Percentiles rank a stretch among this genome's conserved stretches.
Evolutionary conservation across 306 rosid species (phyloP).

Genomic region (Trifolium subterraneum): DNA sequence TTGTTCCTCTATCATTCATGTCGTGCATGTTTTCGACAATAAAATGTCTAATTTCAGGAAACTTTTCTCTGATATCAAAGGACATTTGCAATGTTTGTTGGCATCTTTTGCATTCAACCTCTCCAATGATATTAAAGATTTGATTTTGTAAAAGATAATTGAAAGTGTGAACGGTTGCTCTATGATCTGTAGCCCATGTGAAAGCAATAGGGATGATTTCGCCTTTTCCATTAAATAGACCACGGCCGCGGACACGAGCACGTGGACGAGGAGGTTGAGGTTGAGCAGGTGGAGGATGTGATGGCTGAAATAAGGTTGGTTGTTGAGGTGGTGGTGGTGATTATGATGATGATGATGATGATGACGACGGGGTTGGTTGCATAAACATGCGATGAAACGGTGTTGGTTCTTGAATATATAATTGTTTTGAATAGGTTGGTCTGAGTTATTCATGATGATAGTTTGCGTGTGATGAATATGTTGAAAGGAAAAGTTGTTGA

Average conservation of each 20-base stretch:
- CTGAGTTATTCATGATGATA: background rate
- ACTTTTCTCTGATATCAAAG: slow-evolving; percentile 22
- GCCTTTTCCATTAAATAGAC: background rate
- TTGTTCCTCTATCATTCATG: background rate
- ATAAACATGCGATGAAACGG: background rate
- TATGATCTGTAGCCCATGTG: slow-evolving; percentile 56
- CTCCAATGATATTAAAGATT: slow-evolving; percentile 39
- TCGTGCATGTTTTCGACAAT: background rate
- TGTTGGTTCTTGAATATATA: background rate
- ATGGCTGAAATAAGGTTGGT: background rate
- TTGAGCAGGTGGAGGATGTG: background rate
- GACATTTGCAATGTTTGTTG: slow-evolving; percentile 17
- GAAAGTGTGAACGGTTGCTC: slow-evolving; percentile 39
- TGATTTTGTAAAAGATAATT: background rate
- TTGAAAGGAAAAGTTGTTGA: too few species aligned
- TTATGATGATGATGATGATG: too few species aligned
- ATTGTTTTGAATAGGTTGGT: background rate
- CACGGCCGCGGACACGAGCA: background rate
- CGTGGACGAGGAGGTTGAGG: background rate
- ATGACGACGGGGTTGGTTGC: too few species aligned
- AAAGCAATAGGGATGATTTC: slow-evolving; percentile 40
- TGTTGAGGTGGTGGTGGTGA: background rate
- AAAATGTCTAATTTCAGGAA: background rate
- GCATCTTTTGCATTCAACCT: slow-evolving; percentile 55
- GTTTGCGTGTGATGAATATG: too few species aligned